These are phyloP conservation scores for Oryza nivara DNA, from an alignment of 176 grass and related monocot genomes.

Conservation along the genomic window DNA sequence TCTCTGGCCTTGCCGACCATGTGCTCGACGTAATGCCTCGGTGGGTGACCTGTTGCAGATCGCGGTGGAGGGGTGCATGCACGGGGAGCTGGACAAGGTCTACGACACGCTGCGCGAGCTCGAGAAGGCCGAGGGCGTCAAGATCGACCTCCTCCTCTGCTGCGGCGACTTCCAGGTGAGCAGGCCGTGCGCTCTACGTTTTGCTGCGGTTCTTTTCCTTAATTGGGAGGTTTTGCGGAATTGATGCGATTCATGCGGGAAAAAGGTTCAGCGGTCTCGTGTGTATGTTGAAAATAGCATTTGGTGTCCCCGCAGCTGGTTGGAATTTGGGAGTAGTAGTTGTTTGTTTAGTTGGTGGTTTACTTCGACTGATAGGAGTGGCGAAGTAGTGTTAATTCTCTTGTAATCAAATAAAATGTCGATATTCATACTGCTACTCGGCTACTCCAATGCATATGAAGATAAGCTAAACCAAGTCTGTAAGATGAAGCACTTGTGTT, in stretches of 20 bases:
- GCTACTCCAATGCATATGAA: background rate
- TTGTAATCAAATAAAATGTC: background rate
- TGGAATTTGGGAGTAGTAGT: background rate
- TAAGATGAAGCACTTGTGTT: background rate
- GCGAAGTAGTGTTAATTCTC: background rate
- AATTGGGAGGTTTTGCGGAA: background rate
- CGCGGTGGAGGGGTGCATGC: slow-evolving; percentile 90
- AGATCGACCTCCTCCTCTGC: slow-evolving; percentile 92
- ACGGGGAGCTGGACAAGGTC: slow-evolving; percentile 81
- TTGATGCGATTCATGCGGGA: background rate
- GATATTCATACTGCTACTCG: background rate
- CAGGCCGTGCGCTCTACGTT: background rate
- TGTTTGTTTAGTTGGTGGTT: background rate
- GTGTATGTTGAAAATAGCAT: background rate
- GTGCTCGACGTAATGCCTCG: slow-evolving; percentile 59
- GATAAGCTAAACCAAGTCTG: background rate
- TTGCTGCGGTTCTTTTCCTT: background rate
- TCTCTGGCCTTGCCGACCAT: background rate
- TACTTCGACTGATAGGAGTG: background rate
- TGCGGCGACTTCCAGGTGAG: slow-evolving; percentile 93
- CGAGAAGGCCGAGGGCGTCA: slow-evolving; percentile 66
- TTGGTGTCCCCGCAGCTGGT: background rate
- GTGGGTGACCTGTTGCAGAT: slow-evolving; percentile 46
- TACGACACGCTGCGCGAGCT: slow-evolving; percentile 66
- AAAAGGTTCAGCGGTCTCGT: background rate